A percentile compares a stretch with the other conserved stretches of the same genome.
Conservation (phyloP, 208 protist genomes). For the Leishmania amazonensis region DNA sequence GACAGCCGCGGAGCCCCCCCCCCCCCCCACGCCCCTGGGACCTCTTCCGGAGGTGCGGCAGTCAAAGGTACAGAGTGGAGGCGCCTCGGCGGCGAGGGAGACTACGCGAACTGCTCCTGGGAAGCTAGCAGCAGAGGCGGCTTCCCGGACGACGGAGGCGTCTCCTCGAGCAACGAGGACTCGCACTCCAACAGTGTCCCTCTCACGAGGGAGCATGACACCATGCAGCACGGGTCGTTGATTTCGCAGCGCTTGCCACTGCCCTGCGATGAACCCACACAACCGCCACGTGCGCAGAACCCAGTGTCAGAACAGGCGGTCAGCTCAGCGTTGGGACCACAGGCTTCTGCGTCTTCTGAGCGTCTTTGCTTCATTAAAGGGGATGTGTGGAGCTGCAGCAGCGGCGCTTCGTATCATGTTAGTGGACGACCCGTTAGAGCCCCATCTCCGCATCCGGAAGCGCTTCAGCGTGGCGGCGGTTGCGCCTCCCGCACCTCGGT, state of each 20-base stretch:
- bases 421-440: background rate
- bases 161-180: too few species aligned
- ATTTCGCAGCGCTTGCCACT: background rate
- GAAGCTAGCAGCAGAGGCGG: too few species aligned
- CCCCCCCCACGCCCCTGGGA: too few species aligned
- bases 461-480: background rate
- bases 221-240: background rate
- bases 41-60: too few species aligned
- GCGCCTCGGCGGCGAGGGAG: too few species aligned
- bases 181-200: background rate
- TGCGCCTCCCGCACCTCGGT: background rate
- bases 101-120: too few species aligned
- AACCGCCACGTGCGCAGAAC: background rate
- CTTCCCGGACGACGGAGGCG: too few species aligned
- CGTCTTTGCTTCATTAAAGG: background rate
- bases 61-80: too few species aligned
- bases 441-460: constrained; percentile 11
- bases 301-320: background rate
- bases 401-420: constrained; percentile 3
- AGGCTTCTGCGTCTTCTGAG: background rate
- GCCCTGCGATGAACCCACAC: background rate
- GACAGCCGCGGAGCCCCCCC: too few species aligned
- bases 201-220: background rate
- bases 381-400: background rate
- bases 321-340: background rate